These are phyloP conservation scores for Emericellopsis cladophorae DNA, from an alignment of 2,329 filamentous ascomycete genomes.

Conservation along the genomic window DNA sequence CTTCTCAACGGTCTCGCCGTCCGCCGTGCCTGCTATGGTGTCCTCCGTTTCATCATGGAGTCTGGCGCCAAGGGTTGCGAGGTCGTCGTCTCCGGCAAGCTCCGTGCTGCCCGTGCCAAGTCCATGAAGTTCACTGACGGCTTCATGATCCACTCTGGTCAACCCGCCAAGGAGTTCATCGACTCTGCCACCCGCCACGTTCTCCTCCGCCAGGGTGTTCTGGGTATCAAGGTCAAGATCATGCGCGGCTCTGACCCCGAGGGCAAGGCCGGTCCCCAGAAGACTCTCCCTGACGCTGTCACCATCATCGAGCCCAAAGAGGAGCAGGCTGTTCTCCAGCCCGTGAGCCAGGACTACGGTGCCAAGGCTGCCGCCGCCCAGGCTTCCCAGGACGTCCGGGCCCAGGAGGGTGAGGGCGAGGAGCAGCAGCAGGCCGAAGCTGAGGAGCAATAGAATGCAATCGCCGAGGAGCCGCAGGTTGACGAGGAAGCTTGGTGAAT, in stretches of 20 bases:
- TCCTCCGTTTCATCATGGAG: conserved; percentile 99
- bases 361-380: conserved; percentile 65
- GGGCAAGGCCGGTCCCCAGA: conserved; percentile 95
- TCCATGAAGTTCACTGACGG: conserved; percentile 99
- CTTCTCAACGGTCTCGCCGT: conserved; percentile 98
- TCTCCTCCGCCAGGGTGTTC: conserved; percentile 97
- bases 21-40: conserved; percentile 98
- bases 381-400: conserved; percentile 49
- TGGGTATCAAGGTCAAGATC: conserved; percentile 99
- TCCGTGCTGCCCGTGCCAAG: conserved; percentile 97
- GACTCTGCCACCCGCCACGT: conserved; percentile 98
- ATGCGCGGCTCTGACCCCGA: conserved; percentile 99
- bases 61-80: conserved; percentile 98
- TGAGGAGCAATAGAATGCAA: conserved; percentile 23
- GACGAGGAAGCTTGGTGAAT: conserved; percentile 9
- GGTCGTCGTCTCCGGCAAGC: conserved; percentile 98
- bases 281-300: conserved; percentile 94
- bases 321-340: conserved; percentile 88
- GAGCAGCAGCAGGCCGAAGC: conserved; percentile 30
- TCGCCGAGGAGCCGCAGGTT: conserved; percentile 5
- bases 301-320: conserved; percentile 99
- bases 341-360: conserved; percentile 96
- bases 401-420: conserved; percentile 46
- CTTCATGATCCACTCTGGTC: conserved; percentile 99
- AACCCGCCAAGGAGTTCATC: conserved; percentile 99